Evolutionary conservation across 306 rosid species (phyloP).

Genomic region (Inga oerstediana): DNA sequence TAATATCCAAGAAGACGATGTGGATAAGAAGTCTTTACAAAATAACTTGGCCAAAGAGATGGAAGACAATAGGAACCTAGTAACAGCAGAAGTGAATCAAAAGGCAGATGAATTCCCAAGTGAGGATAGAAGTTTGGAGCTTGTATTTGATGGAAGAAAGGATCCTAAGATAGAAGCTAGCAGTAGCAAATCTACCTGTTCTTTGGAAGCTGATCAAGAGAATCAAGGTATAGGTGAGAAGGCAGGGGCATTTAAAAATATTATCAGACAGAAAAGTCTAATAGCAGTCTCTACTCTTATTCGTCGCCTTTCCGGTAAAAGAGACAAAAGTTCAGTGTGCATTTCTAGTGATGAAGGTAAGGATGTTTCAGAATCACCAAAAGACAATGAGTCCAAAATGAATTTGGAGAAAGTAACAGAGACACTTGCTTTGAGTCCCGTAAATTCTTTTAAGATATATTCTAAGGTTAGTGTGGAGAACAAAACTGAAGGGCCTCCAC

Average conservation of each 20-base stretch:
- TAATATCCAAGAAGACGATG: constrained; percentile 37
- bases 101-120: constrained; percentile 36
- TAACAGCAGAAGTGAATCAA: constrained; percentile 30
- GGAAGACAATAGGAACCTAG: constrained; percentile 26
- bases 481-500: constrained; percentile 42
- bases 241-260: constrained; percentile 61
- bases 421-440: constrained; percentile 69
- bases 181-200: constrained; percentile 37
- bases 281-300: constrained; percentile 59
- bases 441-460: constrained; percentile 49
- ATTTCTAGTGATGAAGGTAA: constrained; percentile 28
- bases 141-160: constrained; percentile 63
- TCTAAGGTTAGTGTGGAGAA: constrained; percentile 49
- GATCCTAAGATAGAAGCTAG: constrained; percentile 50
- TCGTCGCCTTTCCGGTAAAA: constrained; percentile 66
- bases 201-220: constrained; percentile 42
- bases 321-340: constrained; percentile 35
- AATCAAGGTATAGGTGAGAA: constrained; percentile 54
- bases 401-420: constrained; percentile 59
- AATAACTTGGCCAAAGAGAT: constrained; percentile 22
- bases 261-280: constrained; percentile 59
- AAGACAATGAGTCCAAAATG: constrained; percentile 46
- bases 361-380: constrained; percentile 42
- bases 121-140: constrained; percentile 50
- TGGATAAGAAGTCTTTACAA: constrained; percentile 23